Evolutionary conservation across 2,329 filamentous ascomycete species (phyloP).

Genomic region (Verticillium longisporum): DNA sequence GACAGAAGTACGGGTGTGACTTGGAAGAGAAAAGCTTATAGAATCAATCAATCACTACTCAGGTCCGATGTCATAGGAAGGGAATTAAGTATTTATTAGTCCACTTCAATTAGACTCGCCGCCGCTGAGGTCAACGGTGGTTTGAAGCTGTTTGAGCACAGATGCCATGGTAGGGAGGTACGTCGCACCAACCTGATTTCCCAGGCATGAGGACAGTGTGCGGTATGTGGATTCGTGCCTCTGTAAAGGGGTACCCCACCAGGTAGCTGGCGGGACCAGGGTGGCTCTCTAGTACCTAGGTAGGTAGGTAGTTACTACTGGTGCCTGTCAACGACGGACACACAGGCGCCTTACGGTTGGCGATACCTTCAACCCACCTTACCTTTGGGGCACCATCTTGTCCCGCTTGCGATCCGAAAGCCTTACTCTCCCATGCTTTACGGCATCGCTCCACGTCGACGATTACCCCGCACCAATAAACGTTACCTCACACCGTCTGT

Average conservation of each 20-base stretch:
- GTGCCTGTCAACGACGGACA: slow-evolving; percentile 1
- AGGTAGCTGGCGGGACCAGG: neutral
- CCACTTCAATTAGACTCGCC: no score
- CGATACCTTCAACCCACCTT: slow-evolving; percentile 1
- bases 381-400: neutral
- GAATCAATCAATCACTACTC: no score
- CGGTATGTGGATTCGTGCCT: neutral
- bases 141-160: no score
- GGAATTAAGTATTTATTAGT: no score
- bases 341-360: neutral
- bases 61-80: no score
- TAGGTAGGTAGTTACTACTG: neutral
- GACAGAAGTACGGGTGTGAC: no score
- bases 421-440: neutral
- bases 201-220: neutral
- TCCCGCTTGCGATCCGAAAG: neutral
- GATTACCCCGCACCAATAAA: neutral
- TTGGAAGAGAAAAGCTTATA: no score
- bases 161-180: no score
- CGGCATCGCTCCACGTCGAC: neutral
- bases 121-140: no score
- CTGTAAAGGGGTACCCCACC: neutral
- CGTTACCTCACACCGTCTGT: neutral
- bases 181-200: neutral
- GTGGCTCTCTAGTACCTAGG: neutral